Base-by-base conservation (phyloP, 768 basidiomycete species). In the Kwoniella botswanensis region DNA sequence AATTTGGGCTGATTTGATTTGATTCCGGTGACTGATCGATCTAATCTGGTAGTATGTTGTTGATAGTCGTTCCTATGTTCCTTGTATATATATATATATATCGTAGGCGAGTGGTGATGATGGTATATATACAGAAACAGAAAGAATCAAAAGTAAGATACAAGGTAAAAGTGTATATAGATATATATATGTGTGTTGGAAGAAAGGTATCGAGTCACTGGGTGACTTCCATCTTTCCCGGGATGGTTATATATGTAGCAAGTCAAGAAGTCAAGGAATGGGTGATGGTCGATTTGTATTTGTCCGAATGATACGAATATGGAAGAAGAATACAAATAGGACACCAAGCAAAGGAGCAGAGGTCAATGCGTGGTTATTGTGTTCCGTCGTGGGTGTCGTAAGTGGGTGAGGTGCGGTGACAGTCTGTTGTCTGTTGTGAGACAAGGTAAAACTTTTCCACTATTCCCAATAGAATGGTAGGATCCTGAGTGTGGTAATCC, bases 201-300 rank as follows among this genome's bases (percentile, higher is more conserved):
- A 65, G 13, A 29, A 65, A 29, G 26, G 41, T 56, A 29, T 6
- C 17, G 13, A 24, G 63, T 65, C 53, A 65, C 63, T 65, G 11
- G 63, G 53, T 65, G 63, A 65, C 63, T 54, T 56, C 63, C 63
- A 65, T 35, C 35, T 35, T 29, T 35, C 35, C 35, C 35, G 7
- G 35, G 35, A 35, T 65, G 63, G n/a, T 35, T 13, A 17, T 58
- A 42, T 61, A 61, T 61, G 43, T 61, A 21, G 42, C 1, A 22
- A n/a, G 21, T n/a, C 18, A 21, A 61, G 6, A 22, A n/a, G 21
- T n/a, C 18, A 21, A 61, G 6, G 17, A 26, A 61, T 43, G n/a
- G n/a, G 13, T 58, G 15, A 12, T 26, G 24, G 57, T 26, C 26
- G 9, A 58, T 58, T 41, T 58, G 57, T 41, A 35, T 58, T 13